Percentiles rank a stretch among this genome's conserved stretches.
Evolutionary conservation across 2,329 filamentous ascomycete species (phyloP).

Genomic region (Lanzia echinophila): DNA sequence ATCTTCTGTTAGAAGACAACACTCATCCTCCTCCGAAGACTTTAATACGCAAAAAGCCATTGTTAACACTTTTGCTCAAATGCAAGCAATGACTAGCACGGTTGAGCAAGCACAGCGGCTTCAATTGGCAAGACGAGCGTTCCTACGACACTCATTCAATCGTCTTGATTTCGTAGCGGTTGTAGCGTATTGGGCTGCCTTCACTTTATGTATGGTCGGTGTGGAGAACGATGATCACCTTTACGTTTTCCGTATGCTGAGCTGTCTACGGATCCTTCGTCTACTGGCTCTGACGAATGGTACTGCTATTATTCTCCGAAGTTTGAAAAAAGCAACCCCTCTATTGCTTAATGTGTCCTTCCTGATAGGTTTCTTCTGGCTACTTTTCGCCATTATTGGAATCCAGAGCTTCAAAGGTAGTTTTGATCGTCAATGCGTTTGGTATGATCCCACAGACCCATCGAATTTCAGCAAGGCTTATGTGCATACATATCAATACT

Average conservation of each 20-base stretch:
- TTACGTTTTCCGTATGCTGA: slow-evolving; percentile 93
- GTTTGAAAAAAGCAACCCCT: slow-evolving; percentile 91
- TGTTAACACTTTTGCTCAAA: slow-evolving; percentile 44
- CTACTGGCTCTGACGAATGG: slow-evolving; percentile 89
- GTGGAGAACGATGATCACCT: slow-evolving; percentile 65
- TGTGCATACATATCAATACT: slow-evolving; percentile 66
- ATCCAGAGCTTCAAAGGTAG: slow-evolving; percentile 94
- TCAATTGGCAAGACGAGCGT: slow-evolving; percentile 83
- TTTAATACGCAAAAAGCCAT: slow-evolving; percentile 21
- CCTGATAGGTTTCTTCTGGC: slow-evolving; percentile 93
- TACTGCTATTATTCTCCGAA: slow-evolving; percentile 89
- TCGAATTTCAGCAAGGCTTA: slow-evolving; percentile 46
- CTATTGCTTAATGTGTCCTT: slow-evolving; percentile 89
- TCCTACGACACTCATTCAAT: slow-evolving; percentile 92
- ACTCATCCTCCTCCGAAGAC: slow-evolving; percentile 15
- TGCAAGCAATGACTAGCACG: slow-evolving; percentile 48
- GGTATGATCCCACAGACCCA: slow-evolving; percentile 59
- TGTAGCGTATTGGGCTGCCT: slow-evolving; percentile 90
- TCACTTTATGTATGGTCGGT: slow-evolving; percentile 63
- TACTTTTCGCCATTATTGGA: slow-evolving; percentile 92
- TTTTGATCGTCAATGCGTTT: slow-evolving; percentile 69
- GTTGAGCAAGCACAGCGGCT: slow-evolving; percentile 73
- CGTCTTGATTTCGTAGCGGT: slow-evolving; percentile 91
- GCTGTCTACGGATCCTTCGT: slow-evolving; percentile 85
- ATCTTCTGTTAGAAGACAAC: slow-evolving; percentile 20